Evolutionary conservation across 441 rosid genomes (phyloP).

Genomic region (Pelargonium citronellum): DNA sequence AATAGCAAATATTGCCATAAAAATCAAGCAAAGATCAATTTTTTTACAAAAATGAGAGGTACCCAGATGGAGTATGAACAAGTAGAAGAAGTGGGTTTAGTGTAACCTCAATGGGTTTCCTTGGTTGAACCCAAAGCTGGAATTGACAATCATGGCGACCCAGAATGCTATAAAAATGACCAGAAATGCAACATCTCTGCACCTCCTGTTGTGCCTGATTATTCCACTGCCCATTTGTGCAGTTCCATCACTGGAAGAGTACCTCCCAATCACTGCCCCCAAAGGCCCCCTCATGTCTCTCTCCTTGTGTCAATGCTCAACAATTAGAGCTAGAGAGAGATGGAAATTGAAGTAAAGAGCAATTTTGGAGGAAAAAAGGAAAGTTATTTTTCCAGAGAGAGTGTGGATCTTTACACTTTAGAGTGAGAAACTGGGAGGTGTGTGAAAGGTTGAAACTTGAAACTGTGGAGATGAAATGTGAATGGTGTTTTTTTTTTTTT

Average conservation of each 20-base stretch:
- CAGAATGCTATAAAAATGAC: slow-evolving; percentile 79
- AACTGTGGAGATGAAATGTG: slow-evolving; percentile 3
- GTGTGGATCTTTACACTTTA: not conserved
- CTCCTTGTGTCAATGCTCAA: slow-evolving; percentile 5
- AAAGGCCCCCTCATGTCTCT: slow-evolving; percentile 64
- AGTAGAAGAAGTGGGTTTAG: slow-evolving; percentile 11
- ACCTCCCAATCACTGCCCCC: slow-evolving; percentile 83
- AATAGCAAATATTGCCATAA: slow-evolving; percentile 20
- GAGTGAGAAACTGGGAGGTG: not conserved
- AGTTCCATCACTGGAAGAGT: slow-evolving; percentile 84
- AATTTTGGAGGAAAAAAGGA: not conserved
- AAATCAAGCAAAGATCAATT: slow-evolving; percentile 11
- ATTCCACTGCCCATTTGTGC: slow-evolving; percentile 57
- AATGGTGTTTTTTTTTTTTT: not conserved
- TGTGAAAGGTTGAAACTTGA: not conserved
- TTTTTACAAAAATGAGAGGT: slow-evolving; percentile 21
- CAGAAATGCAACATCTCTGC: slow-evolving; percentile 80
- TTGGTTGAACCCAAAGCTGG: slow-evolving; percentile 93
- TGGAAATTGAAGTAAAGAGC: not conserved
- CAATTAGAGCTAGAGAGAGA: not conserved
- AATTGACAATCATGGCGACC: slow-evolving; percentile 96
- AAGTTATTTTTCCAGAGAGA: not conserved
- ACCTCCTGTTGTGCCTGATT: slow-evolving; percentile 83
- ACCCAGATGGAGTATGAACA: slow-evolving; percentile 26
- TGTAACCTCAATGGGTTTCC: slow-evolving; percentile 79